These are phyloP conservation scores for Veloboletus limbatus DNA, from an alignment of 1,284 basidiomycete genomes.

Conservation along the genomic window DNA sequence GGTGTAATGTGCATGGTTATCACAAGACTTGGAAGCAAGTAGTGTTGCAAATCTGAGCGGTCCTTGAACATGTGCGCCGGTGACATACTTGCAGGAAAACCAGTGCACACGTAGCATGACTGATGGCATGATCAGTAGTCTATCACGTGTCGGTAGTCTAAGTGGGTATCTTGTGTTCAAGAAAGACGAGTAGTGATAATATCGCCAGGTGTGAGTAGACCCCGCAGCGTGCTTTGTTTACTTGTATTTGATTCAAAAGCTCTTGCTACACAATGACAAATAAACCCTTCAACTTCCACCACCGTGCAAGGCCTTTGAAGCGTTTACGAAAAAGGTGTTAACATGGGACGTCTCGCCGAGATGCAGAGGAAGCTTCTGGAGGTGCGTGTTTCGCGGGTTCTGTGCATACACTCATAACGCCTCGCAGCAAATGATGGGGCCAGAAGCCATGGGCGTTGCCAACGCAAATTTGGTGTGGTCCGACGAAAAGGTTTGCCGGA, in stretches of 20 bases:
- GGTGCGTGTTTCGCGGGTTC: constrained; percentile 42
- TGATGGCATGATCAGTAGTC: neutral
- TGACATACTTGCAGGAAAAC: constrained; percentile 1
- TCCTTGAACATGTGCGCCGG: constrained; percentile 1
- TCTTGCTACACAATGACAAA: constrained; percentile 33
- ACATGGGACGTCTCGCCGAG: constrained; percentile 82
- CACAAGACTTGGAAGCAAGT: neutral
- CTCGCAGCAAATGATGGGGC: constrained; percentile 97
- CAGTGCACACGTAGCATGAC: neutral
- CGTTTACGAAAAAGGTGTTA: constrained; percentile 20
- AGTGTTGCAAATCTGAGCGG: constrained; percentile 2
- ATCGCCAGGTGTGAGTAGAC: neutral
- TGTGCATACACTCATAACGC: constrained; percentile 3
- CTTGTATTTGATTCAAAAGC: constrained; percentile 26
- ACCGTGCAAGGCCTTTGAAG: neutral
- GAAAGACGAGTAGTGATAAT: neutral
- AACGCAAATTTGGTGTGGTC: constrained; percentile 93
- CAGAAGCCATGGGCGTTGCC: constrained; percentile 94
- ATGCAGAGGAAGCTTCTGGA: constrained; percentile 93
- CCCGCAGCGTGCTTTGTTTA: constrained; percentile 27
- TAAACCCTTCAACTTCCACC: constrained; percentile 16
- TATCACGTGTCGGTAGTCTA: constrained; percentile 11
- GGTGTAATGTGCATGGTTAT: constrained; percentile 12
- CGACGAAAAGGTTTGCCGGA: constrained; percentile 98
- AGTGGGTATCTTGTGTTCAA: constrained; percentile 15